Conservation (phyloP, 2,329 filamentous ascomycete genomes). For the Colletotrichum trifolii region DNA sequence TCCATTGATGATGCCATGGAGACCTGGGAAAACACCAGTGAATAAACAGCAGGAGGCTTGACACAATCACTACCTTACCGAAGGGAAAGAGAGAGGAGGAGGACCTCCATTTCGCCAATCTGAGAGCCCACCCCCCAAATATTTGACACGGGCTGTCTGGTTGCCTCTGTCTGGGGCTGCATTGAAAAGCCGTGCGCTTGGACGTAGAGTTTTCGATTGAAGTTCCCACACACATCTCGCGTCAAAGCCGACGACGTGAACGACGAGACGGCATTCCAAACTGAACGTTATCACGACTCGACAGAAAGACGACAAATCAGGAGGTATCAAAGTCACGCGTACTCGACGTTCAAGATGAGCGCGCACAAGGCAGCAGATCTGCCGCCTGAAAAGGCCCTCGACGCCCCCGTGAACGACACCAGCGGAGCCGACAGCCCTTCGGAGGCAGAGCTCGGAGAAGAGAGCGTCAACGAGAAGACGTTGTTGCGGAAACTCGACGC, state of each 20-base stretch:
- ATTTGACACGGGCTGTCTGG: constrained; percentile 1
- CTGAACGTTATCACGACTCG: not conserved
- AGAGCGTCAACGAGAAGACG: constrained; percentile 62
- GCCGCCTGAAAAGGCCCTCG: constrained; percentile 25
- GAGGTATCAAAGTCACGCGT: not conserved
- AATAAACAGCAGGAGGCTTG: not conserved
- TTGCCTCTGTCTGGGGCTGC: not conserved
- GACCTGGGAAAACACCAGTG: constrained; percentile 11
- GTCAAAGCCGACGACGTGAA: constrained; percentile 5
- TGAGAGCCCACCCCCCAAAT: not conserved
- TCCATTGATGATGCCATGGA: constrained; percentile 33
- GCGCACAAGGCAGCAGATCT: not conserved
- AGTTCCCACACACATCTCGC: not conserved
- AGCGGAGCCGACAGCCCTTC: constrained; percentile 25
- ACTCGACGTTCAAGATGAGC: constrained; percentile 20
- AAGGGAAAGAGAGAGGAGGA: not conserved
- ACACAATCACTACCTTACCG: not conserved
- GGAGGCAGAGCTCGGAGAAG: constrained; percentile 16
- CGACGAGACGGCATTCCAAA: not conserved
- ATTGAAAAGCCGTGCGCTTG: constrained; percentile 31
- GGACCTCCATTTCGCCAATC: constrained; percentile 14
- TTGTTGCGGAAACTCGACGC: constrained; percentile 68
- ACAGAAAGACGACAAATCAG: not conserved
- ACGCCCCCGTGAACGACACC: constrained; percentile 15
- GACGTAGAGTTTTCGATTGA: constrained; percentile 6